phyloP scores from a whole-genome alignment of 805 yeast species.

The Saccharomycopsis sp. region DNA sequence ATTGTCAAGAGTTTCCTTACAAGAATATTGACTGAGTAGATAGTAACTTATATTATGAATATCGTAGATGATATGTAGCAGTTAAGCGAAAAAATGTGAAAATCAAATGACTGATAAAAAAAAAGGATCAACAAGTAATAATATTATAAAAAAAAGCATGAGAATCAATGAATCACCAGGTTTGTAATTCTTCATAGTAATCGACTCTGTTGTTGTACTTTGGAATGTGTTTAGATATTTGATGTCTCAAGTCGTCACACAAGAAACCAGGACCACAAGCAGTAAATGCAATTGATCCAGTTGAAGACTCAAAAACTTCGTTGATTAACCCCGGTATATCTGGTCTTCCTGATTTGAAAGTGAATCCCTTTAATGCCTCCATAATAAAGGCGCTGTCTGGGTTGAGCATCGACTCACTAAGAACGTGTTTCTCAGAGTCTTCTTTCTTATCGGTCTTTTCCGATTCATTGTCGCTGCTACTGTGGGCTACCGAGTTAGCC shows the following conservation, averaged over 20 bases:
- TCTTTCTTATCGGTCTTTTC: neutral
- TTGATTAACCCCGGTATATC: slow-evolving; percentile 34
- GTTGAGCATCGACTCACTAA: neutral
- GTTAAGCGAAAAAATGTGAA: neutral
- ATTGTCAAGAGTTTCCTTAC: no score
- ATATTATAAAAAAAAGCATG: neutral
- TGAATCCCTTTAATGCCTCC: slow-evolving; percentile 21
- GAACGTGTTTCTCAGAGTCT: neutral
- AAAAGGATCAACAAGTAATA: neutral
- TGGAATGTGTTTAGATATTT: neutral
- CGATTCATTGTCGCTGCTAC: neutral
- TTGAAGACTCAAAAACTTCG: slow-evolving; percentile 8
- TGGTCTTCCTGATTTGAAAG: slow-evolving; percentile 42
- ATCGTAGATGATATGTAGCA: no score
- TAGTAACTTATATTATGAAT: no score
- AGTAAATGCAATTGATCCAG: slow-evolving; percentile 1
- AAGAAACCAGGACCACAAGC: slow-evolving; percentile 13
- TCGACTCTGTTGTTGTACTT: slow-evolving; percentile 12
- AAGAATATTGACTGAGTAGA: no score
- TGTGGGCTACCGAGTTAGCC: neutral
- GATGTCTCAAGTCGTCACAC: slow-evolving; percentile 11
- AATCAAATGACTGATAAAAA: neutral
- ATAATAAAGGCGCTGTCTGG: neutral
- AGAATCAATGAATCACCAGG: slow-evolving; percentile 6
- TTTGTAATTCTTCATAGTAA: slow-evolving; percentile 17